Evolutionary conservation across 495 filamentous ascomycete genomes (phyloP).

Genomic region (Penicillium coprophilum): DNA sequence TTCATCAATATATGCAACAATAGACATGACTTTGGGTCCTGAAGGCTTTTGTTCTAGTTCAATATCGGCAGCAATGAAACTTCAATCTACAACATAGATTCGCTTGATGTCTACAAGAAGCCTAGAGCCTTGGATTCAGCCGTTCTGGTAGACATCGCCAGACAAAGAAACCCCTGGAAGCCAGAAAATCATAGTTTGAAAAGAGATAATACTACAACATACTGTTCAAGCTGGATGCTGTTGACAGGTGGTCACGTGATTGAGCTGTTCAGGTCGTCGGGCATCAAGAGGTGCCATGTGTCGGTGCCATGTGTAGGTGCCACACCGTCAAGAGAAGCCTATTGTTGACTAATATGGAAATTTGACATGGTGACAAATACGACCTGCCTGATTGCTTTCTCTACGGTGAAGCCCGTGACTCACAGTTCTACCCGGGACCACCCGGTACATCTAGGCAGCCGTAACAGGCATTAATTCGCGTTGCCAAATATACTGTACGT

Average conservation of each 20-base stretch:
- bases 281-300: not conserved
- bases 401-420: not conserved
- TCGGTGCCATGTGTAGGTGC: not conserved
- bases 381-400: not conserved
- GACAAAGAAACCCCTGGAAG: not conserved
- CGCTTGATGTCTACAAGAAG: not conserved
- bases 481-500: not conserved
- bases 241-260: not conserved
- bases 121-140: not conserved
- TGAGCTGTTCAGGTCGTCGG: not conserved
- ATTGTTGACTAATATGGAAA: not conserved
- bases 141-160: not conserved
- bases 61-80: not conserved
- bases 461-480: not conserved
- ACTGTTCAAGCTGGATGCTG: not conserved
- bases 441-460: not conserved
- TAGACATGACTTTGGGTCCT: no score
- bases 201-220: not conserved
- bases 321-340: not conserved
- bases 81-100: not conserved
- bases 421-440: constrained; percentile 1
- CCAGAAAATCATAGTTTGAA: not conserved
- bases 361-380: not conserved
- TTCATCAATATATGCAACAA: no score
- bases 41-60: no score